Percentiles rank a stretch among this genome's conserved stretches.
Conservation (phyloP, 2,329 filamentous ascomycete species). For the Lecanicillium sp. region DNA sequence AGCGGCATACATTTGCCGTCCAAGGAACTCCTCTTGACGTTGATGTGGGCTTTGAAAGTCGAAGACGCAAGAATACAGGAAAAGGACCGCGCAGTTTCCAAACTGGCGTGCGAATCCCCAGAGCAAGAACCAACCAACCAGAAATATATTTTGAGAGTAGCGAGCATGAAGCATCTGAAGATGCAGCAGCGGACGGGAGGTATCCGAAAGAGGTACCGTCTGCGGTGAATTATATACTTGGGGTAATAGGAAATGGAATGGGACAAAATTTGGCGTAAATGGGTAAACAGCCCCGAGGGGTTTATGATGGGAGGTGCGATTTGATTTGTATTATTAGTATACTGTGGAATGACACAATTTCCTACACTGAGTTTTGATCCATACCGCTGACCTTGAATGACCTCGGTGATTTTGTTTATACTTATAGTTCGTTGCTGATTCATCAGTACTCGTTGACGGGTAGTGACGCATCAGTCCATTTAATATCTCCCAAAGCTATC, state of each 20-base stretch:
- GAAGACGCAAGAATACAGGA: slow-evolving; percentile 29
- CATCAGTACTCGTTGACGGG: too few species aligned
- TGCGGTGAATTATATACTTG: slow-evolving; percentile 12
- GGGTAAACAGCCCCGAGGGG: slow-evolving; percentile 5
- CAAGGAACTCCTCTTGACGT: slow-evolving; percentile 37
- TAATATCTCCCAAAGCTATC: slow-evolving; percentile 3
- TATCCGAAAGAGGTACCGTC: slow-evolving; percentile 12
- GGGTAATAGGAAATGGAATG: slow-evolving; percentile 9
- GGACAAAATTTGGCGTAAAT: slow-evolving; percentile 11
- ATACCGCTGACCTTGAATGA: too few species aligned
- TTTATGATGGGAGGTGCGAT: neutral
- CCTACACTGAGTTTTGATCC: too few species aligned
- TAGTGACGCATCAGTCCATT: too few species aligned
- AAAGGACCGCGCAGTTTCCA: slow-evolving; percentile 14
- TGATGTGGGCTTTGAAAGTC: slow-evolving; percentile 36
- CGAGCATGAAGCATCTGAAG: slow-evolving; percentile 11
- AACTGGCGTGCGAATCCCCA: slow-evolving; percentile 17
- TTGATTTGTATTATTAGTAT: slow-evolving; percentile 6
- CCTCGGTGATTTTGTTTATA: neutral
- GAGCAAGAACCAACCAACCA: slow-evolving; percentile 14
- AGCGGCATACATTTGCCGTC: slow-evolving; percentile 33
- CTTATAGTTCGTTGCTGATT: neutral
- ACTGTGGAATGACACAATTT: neutral
- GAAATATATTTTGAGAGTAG: slow-evolving; percentile 16
- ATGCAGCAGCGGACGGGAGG: slow-evolving; percentile 6